Base-by-base conservation (phyloP, 495 filamentous ascomycete genomes). In the Immersiella caudata region DNA sequence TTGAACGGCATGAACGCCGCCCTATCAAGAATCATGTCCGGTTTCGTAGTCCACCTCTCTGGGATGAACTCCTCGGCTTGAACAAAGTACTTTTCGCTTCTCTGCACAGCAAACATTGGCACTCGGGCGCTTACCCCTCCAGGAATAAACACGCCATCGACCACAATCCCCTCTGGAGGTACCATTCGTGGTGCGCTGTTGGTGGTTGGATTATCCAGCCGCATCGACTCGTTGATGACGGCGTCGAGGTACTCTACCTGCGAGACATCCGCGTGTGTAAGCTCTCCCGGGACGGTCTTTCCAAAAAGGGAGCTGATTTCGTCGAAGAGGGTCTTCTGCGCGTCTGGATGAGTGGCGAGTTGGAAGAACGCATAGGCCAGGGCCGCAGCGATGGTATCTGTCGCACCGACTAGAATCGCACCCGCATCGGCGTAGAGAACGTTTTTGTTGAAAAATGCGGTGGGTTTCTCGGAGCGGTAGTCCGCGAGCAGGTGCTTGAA, bases 201-300 rank as follows among this genome's bases (percentile, higher is more conserved):
- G 0, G 82, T 79, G 0, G 85, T 81, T 6, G 83, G 81, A 5
- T 85, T 80, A 57, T 87, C 78, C 5, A 89, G 71, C 1, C 87
- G 77, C 46, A 90, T 73, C 0, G 86, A 76, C 72, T 91, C 87
- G 25, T 82, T 79, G 69, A 87, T 86, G 29, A 81, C 71, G 6
- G 81, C 81, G 55, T 85, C 80, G 12, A 87, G 66, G 63, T 82
- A 63, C 51, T 60, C 60, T 0, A 69, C 26, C 20, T 67, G 69
- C 25, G 27, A 26, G 11, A 73, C 62, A 49, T 74, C 67, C 0
- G 6, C 21, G 52, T 55, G 49, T 0, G 62, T 29, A 36, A 74
- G 71, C 36, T 70, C 67, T 0, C 60, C 54, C 0, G 67, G 56
- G 18, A 68, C 36, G 6, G 69, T 70, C 21, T 59, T 54, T 6